Percentiles rank a stretch among this genome's conserved stretches.
These are phyloP conservation scores for Aspergillus sp. DNA, from an alignment of 2,329 filamentous ascomycete species.

Conservation along the genomic window DNA sequence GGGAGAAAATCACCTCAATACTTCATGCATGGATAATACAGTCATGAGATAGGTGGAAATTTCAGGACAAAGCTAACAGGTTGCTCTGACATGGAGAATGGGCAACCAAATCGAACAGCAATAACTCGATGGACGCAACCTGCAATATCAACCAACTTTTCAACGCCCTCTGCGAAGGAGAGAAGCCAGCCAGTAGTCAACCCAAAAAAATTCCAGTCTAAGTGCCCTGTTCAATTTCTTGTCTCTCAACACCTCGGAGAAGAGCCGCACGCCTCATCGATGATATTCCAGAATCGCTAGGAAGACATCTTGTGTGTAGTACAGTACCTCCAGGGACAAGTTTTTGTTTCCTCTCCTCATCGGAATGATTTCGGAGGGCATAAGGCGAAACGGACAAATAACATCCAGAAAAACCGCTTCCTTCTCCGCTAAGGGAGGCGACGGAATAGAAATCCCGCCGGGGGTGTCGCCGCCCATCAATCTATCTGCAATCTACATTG, in stretches of 20 bases:
- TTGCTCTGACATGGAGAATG: conserved; percentile 7
- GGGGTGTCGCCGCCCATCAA: conserved; percentile 50
- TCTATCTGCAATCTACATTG: conserved; percentile 44
- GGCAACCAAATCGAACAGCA: conserved; percentile 6
- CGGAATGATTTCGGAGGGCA: conserved; percentile 51
- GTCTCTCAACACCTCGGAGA: conserved; percentile 16
- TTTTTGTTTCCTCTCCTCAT: conserved; percentile 82
- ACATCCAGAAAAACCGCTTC: conserved; percentile 90
- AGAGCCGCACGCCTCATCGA: conserved; percentile 5
- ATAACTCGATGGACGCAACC: conserved; percentile 10
- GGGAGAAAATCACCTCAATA: conserved; percentile 3
- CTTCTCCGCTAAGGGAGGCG: conserved; percentile 34
- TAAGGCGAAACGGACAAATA: conserved; percentile 72
- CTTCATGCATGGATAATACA: conserved; percentile 1
- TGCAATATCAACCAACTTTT: conserved; percentile 4
- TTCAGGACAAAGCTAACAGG: background rate
- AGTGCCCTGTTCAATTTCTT: conserved; percentile 7
- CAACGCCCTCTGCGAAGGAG: conserved; percentile 7
- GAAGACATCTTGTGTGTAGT: conserved; percentile 61
- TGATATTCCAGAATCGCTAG: conserved; percentile 6
- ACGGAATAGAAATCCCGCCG: conserved; percentile 18
- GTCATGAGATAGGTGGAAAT: background rate
- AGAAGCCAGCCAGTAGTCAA: conserved; percentile 5
- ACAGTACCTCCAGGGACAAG: conserved; percentile 82
- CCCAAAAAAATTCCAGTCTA: conserved; percentile 5